Base-by-base conservation (phyloP, 2,329 filamentous ascomycete genomes). In the Helminthosporium solani region DNA sequence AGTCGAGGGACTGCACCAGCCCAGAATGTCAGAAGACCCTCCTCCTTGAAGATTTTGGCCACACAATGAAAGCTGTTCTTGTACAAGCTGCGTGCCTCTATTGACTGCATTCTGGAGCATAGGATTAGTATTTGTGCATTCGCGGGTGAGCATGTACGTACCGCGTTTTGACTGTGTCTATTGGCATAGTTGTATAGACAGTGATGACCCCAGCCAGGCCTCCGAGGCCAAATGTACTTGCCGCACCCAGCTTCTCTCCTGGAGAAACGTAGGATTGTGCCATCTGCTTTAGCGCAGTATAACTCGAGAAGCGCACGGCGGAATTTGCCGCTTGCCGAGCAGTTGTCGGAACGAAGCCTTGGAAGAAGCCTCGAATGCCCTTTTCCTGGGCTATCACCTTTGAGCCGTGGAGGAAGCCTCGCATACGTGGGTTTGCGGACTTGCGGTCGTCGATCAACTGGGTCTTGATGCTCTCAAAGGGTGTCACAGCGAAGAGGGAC, bases 361-460 rank as follows among this genome's bases (percentile, higher is more conserved):
- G 90, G 80, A 99, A 96, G 78, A 99, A 97, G 39, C 92, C 94
- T 28, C 86, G 81, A 30, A 96, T 67, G 19, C 94, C 94, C 60
- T 92, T 85, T 69, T 99, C 94, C 52, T 87, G 84, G 31, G 85
- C 86, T 52, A 99, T 97, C 48, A 97, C 81, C 42, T 83, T 84
- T 12, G 90, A 87, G 40, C 92, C 94, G 70, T 97, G 88, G 15
- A 97, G 76, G 74, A 99, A 96, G 20, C 94, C 94, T 50, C 85
- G 83, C 83, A 99, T 86, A 14, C 92, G 85, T 27, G 94, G 94
- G 30, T 89, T 88, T 21, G 83, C 78, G 3, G 82, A 80, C 76
- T 99, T 99, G 60, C 88, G 87, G 72, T 99, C 94, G 67, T 99
- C 94, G 66, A 99, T 97, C 81, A 99, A 76, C 58, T 95, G 95